Conservation (phyloP, 176 grass and related monocot genomes). For the Carex scoparia region DNA sequence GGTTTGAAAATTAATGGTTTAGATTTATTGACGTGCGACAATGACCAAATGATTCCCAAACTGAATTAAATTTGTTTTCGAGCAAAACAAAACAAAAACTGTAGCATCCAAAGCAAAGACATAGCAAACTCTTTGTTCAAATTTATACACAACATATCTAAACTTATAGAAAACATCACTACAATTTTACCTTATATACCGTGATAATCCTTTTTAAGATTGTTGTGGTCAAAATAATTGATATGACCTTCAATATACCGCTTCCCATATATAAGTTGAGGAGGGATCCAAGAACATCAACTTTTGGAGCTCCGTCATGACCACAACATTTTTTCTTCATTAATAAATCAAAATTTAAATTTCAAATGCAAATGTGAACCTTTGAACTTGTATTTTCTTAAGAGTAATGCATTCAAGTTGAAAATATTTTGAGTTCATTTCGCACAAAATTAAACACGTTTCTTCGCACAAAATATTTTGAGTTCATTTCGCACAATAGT, state of each 20-base stretch:
- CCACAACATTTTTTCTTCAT: background rate
- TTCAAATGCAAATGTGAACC: no score
- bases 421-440: no score
- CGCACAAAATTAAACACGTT: no score
- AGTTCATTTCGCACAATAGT: no score
- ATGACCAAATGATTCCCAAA: background rate
- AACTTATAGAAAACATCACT: background rate
- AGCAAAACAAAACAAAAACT: no score
- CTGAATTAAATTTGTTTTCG: background rate
- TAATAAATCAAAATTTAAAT: background rate
- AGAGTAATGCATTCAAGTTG: no score
- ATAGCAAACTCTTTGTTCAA: no score
- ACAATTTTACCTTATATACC: background rate
- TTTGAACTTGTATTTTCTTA: no score
- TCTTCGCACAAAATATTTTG: no score
- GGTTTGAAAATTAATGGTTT: background rate
- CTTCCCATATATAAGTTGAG: background rate
- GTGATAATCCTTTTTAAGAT: background rate
- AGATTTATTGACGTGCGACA: background rate
- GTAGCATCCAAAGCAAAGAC: no score
- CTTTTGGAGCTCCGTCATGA: background rate
- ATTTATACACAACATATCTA: background rate
- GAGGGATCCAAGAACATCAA: background rate
- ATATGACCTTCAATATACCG: background rate
- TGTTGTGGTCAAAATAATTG: background rate